Evolutionary conservation across 2,329 filamentous ascomycete genomes (phyloP).

Genomic region (Claviceps lovelessii): DNA sequence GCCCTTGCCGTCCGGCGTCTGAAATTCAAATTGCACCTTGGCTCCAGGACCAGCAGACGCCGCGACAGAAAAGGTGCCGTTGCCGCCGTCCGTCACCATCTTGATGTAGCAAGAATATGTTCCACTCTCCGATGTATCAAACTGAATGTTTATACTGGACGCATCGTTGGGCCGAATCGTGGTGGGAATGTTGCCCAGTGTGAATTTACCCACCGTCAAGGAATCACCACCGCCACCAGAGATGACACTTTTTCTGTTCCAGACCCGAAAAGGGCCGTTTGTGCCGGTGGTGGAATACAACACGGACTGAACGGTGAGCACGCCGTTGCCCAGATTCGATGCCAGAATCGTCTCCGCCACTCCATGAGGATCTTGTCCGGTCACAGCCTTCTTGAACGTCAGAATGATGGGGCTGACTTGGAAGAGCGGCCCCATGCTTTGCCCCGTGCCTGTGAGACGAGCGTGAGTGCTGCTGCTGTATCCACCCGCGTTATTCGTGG

Average conservation of each 20-base stretch:
- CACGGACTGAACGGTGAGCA: slow-evolving; percentile 29
- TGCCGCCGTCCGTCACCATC: slow-evolving; percentile 35
- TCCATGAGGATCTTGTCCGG: slow-evolving; percentile 24
- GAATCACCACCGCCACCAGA: slow-evolving; percentile 6
- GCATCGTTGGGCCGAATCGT: slow-evolving; percentile 26
- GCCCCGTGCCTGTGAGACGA: slow-evolving; percentile 33
- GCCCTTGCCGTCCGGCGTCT: slow-evolving; percentile 32
- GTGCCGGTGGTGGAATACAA: slow-evolving; percentile 28
- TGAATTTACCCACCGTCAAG: slow-evolving; percentile 32
- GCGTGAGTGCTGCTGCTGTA: slow-evolving; percentile 33
- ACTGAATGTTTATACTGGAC: slow-evolving; percentile 29
- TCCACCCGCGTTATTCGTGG: slow-evolving; percentile 29
- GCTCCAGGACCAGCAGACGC: slow-evolving; percentile 36
- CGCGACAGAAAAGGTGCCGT: slow-evolving; percentile 30
- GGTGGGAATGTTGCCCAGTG: slow-evolving; percentile 30
- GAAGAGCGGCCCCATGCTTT: slow-evolving; percentile 31
- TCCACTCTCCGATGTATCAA: slow-evolving; percentile 30
- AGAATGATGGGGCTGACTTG: slow-evolving; percentile 32
- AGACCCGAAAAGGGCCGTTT: slow-evolving; percentile 29
- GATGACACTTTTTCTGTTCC: slow-evolving; percentile 16
- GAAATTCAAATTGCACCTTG: slow-evolving; percentile 38
- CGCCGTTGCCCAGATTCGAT: slow-evolving; percentile 33
- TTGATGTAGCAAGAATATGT: slow-evolving; percentile 35
- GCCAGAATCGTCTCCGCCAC: slow-evolving; percentile 31
- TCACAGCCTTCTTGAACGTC: slow-evolving; percentile 34